Percentiles rank a stretch among this genome's conserved stretches.
These are phyloP conservation scores for Oryza officinalis DNA, from an alignment of 176 grass and related monocot species.

Conservation along the genomic window DNA sequence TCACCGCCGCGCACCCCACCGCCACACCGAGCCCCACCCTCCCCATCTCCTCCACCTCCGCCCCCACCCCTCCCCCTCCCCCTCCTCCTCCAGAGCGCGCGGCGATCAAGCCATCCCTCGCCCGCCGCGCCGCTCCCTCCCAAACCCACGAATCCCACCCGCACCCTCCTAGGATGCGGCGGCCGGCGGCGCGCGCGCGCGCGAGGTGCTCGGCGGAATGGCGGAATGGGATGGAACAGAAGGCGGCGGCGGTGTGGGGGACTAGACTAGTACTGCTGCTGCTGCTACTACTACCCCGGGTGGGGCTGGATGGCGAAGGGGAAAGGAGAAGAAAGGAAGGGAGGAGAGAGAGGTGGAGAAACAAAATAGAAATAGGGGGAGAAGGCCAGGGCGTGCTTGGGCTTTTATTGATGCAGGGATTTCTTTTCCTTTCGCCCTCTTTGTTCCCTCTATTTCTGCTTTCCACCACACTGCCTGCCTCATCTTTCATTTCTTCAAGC, in stretches of 20 bases:
- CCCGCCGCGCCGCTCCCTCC: background rate
- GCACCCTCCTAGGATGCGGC: background rate
- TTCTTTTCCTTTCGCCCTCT: conserved; percentile 10
- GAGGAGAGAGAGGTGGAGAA: conserved; percentile 4
- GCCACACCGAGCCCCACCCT: conserved; percentile 58
- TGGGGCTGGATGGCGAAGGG: conserved; percentile 21
- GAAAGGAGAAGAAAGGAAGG: conserved; percentile 9
- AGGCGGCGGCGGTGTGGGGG: conserved; percentile 1
- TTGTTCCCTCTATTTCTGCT: background rate
- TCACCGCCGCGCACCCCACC: conserved; percentile 59
- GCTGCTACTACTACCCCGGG: conserved; percentile 2
- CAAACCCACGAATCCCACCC: background rate
- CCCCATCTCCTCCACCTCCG: conserved; percentile 38
- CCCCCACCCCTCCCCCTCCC: background rate
- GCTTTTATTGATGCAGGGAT: background rate
- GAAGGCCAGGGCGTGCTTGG: background rate
- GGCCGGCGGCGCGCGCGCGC: conserved; percentile 2
- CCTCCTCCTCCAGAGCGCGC: background rate
- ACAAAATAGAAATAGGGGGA: conserved; percentile 27
- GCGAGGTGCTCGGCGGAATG: conserved; percentile 39
- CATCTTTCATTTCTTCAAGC: background rate
- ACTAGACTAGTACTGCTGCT: background rate
- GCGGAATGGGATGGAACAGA: conserved; percentile 53
- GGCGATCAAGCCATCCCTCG: conserved; percentile 36
- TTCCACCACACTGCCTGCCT: background rate